Evolutionary conservation across 2,329 filamentous ascomycete genomes (phyloP).

Genomic region (Canariomyces notabilis): DNA sequence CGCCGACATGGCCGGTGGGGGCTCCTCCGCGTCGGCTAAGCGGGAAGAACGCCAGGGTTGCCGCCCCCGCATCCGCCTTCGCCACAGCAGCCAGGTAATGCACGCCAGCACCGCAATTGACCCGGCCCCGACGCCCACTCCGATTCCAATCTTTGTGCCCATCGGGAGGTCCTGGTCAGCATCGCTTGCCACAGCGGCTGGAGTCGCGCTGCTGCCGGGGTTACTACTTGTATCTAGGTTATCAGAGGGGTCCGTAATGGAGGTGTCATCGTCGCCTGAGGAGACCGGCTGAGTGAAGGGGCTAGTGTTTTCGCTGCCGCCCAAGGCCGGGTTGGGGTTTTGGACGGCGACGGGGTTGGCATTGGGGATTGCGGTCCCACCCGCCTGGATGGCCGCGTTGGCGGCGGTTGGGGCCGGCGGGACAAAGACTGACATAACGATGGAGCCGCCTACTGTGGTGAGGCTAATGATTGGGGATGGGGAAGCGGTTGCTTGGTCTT

Average conservation of each 20-base stretch:
- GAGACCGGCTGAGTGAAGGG: background rate
- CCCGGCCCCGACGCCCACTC: conserved; percentile 12
- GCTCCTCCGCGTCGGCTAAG: background rate
- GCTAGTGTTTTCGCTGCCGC: background rate
- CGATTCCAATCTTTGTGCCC: conserved; percentile 16
- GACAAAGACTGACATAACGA: conserved; percentile 19
- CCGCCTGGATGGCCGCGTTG: background rate
- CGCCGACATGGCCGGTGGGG: background rate
- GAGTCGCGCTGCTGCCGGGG: too few species aligned
- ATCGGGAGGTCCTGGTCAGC: conserved; percentile 5
- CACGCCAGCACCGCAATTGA: conserved; percentile 1
- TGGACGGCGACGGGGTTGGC: background rate
- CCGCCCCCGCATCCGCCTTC: conserved; percentile 12
- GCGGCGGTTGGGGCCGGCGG: conserved; percentile 17
- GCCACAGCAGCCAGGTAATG: conserved; percentile 14
- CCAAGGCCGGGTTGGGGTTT: background rate
- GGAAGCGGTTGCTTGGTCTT: background rate
- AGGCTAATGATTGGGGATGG: background rate
- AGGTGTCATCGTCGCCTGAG: background rate
- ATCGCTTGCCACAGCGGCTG: too few species aligned
- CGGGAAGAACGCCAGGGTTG: too few species aligned
- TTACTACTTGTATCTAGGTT: background rate
- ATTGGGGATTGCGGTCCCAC: background rate
- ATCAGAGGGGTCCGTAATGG: background rate
- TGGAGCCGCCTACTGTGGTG: conserved; percentile 8